Percentiles rank a stretch among this genome's conserved stretches.
phyloP scores from a whole-genome alignment of 495 filamentous ascomycete genomes.

The Lineolata rhizophorae region DNA sequence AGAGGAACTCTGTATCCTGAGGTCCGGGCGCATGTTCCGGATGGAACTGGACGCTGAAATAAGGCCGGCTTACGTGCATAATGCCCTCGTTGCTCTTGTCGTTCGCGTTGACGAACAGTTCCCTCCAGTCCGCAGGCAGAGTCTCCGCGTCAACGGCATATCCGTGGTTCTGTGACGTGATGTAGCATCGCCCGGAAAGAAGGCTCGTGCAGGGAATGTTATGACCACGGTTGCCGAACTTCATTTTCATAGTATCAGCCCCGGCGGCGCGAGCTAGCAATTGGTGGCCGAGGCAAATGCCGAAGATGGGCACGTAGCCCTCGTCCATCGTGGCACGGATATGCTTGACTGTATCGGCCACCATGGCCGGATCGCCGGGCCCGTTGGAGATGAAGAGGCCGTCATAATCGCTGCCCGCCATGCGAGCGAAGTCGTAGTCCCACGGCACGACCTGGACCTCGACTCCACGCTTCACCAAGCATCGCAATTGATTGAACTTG shows the following conservation, averaged over 20 bases:
- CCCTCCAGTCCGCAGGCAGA: slow-evolving; percentile 61
- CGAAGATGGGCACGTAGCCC: slow-evolving; percentile 71
- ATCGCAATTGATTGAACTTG: slow-evolving; percentile 93
- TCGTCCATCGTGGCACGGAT: slow-evolving; percentile 49
- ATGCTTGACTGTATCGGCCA: slow-evolving; percentile 53
- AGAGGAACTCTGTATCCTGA: slow-evolving; percentile 88
- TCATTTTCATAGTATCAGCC: slow-evolving; percentile 81
- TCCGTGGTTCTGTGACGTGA: slow-evolving; percentile 96
- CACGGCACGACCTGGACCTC: slow-evolving; percentile 89
- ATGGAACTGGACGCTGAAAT: slow-evolving; percentile 98
- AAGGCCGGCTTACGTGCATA: slow-evolving; percentile 60
- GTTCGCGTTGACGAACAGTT: slow-evolving; percentile 94
- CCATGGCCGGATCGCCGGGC: slow-evolving; percentile 77
- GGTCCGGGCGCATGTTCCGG: slow-evolving; percentile 92
- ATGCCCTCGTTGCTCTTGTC: slow-evolving; percentile 97
- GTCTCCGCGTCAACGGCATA: slow-evolving; percentile 69
- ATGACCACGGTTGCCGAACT: slow-evolving; percentile 95
- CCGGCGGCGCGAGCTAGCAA: slow-evolving; percentile 79
- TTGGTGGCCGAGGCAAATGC: slow-evolving; percentile 93
- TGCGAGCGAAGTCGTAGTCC: slow-evolving; percentile 70
- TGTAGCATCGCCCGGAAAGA: slow-evolving; percentile 86
- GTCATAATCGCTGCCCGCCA: slow-evolving; percentile 65
- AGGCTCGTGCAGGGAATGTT: slow-evolving; percentile 96
- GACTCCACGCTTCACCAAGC: slow-evolving; percentile 73
- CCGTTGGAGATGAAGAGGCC: slow-evolving; percentile 96